Percentiles rank a stretch among this genome's conserved stretches.
Evolutionary conservation across 148 eudicot genomes (phyloP).

Genomic region (Fagopyrum tataricum): DNA sequence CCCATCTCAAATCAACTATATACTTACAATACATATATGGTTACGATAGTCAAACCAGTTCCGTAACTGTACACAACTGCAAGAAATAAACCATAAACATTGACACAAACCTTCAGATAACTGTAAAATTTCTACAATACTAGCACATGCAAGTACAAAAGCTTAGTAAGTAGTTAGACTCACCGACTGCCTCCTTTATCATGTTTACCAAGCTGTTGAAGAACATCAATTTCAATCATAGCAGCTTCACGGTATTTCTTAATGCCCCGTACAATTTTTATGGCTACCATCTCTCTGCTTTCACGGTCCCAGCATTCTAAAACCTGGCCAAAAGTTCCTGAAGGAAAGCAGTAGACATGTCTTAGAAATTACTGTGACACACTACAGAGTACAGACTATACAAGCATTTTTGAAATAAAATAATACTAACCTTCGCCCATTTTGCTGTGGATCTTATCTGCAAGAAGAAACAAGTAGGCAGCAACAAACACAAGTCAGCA

Average conservation of each 20-base stretch:
- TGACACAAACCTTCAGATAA: conserved; percentile 20
- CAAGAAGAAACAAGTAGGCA: conserved; percentile 7
- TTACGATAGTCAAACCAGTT: conserved; percentile 86
- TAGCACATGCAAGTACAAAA: background rate
- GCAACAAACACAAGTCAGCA: conserved; percentile 14
- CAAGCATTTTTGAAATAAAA: conserved; percentile 47
- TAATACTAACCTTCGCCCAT: conserved; percentile 96
- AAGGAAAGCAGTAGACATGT: conserved; percentile 49
- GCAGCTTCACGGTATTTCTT: conserved; percentile 82
- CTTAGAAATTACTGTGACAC: conserved; percentile 30
- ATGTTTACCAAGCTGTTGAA: conserved; percentile 65
- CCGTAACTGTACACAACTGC: conserved; percentile 77
- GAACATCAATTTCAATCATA: conserved; percentile 74
- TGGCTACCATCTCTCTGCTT: conserved; percentile 62
- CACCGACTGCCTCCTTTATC: conserved; percentile 51
- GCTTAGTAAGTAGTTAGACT: conserved; percentile 21
- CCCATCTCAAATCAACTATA: conserved; percentile 14
- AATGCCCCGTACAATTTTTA: conserved; percentile 76
- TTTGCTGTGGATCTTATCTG: conserved; percentile 80
- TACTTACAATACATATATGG: conserved; percentile 78
- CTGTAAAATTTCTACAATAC: background rate
- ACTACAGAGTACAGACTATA: conserved; percentile 43
- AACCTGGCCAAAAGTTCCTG: conserved; percentile 93
- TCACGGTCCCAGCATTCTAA: conserved; percentile 81
- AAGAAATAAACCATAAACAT: conserved; percentile 21